Evolutionary conservation across 116 monocot species (phyloP), one percentile per base, ranked within the genome.

Genomic region (Cymodocea nodosa): DNA sequence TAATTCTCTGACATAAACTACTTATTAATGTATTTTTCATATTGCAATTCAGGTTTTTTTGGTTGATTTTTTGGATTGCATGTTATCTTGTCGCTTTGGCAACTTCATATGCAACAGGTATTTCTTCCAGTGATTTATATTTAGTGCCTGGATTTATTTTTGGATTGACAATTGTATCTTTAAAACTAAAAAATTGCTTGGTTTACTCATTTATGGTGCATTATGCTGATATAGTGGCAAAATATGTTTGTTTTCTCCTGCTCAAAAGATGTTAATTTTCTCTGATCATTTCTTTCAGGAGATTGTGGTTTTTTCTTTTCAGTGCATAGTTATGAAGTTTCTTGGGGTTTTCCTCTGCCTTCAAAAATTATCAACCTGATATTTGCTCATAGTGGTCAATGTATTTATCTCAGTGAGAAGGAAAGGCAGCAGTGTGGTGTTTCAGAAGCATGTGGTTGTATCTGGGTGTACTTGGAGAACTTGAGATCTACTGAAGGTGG

Each of bases 91-190:
- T 68, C 97, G 97, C 62, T 97, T 91, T 74, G 97, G 97, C 18
- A 97, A 97, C 73, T 97, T 97, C 70, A 69, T 97, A 64, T 97
- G 91, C 80, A 97, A 91, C 81, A 88, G 97, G 97, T 90, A 79
- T 10, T 61, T 34, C 4, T 35, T 14, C 35, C 61, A 35, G 7
- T 16, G n/a, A 9, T 20, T 56, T 18, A 23, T 56, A 18, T 56
- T 56, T 56, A 18, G n/a, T 19, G 56, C 6, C 44, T 44, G 44
- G 44, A 44, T 44, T 44, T 44, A 44, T 44, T 44, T 44, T 44
- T 44, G 44, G 44, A 44, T 1, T 44, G 44, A 44, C 30, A 30
- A 11, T 44, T 44, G 2, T 44, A 44, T 4, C 44, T 11, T 44
- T 0, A 44, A 44, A 1, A 44, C 44, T 44, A 6, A 44, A 6